Percentiles rank a stretch among this genome's conserved stretches.
phyloP scores from a whole-genome alignment of 768 basidiomycete genomes.

The Paxillus involutus region DNA sequence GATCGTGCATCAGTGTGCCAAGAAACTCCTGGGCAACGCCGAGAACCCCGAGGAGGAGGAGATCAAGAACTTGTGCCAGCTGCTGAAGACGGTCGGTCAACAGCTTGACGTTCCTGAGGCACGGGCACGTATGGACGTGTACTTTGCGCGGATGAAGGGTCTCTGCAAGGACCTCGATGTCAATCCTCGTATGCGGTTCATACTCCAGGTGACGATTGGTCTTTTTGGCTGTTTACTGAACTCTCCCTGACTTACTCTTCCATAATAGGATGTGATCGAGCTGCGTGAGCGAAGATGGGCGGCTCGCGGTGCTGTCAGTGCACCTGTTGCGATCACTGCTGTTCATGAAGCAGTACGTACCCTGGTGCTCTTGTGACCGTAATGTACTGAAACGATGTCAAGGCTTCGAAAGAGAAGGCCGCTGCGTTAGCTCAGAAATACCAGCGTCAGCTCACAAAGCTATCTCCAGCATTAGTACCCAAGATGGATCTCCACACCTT shows the following conservation, averaged over 20 bases:
- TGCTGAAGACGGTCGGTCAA: no score
- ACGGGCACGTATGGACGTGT: slow-evolving; percentile 84
- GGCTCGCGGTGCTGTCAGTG: no score
- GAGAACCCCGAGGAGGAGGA: slow-evolving; percentile 97
- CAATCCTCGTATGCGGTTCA: slow-evolving; percentile 87
- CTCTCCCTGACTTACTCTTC: slow-evolving; percentile 2
- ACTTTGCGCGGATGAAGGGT: slow-evolving; percentile 89
- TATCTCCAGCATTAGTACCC: no score
- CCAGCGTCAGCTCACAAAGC: slow-evolving; percentile 59
- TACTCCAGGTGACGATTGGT: slow-evolving; percentile 75
- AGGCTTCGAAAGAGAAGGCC: no score
- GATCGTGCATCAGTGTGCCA: slow-evolving; percentile 98
- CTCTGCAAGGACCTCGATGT: slow-evolving; percentile 73
- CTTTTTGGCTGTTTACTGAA: background rate
- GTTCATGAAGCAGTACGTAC: slow-evolving; percentile 79
- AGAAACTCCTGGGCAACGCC: slow-evolving; percentile 91
- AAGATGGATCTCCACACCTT: no score
- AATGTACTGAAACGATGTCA: slow-evolving; percentile 32
- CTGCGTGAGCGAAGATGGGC: no score
- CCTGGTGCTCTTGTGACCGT: background rate
- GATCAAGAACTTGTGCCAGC: slow-evolving; percentile 90
- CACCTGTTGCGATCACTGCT: slow-evolving; percentile 85
- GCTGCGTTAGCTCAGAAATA: slow-evolving; percentile 58
- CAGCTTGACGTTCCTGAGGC: slow-evolving; percentile 81
- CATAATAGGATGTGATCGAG: no score